A percentile compares a stretch with the other conserved stretches of the same genome.
These are phyloP conservation scores for Saitoella complicata DNA, from an alignment of 805 yeast species.

Conservation along the genomic window DNA sequence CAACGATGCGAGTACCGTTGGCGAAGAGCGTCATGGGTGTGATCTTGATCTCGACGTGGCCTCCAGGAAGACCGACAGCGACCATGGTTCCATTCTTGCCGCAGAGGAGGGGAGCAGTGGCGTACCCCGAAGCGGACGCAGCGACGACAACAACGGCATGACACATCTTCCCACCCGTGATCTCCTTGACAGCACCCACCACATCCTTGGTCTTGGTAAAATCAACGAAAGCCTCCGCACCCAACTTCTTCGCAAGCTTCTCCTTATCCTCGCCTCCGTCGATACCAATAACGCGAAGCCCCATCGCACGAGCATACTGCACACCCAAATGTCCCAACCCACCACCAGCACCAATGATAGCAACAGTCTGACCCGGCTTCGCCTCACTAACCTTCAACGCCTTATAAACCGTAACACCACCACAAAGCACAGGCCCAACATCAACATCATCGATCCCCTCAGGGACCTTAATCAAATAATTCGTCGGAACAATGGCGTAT, in stretches of 20 bases:
- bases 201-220: conserved; percentile 40
- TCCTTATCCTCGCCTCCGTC: conserved; percentile 56
- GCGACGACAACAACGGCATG: conserved; percentile 66
- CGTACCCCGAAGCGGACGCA: conserved; percentile 51
- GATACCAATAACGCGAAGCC: conserved; percentile 51
- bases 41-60: conserved; percentile 63
- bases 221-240: conserved; percentile 50
- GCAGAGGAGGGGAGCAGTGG: conserved; percentile 41
- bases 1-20: conserved; percentile 30
- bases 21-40: conserved; percentile 13
- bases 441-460: conserved; percentile 56
- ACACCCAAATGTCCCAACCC: conserved; percentile 62
- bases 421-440: conserved; percentile 73
- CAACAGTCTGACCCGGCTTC: conserved; percentile 58
- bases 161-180: conserved; percentile 51
- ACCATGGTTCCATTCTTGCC: conserved; percentile 57
- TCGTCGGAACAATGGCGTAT: conserved; percentile 76
- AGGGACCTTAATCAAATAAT: conserved; percentile 72
- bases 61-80: conserved; percentile 64
- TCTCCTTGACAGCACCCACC: conserved; percentile 35
- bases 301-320: conserved; percentile 68
- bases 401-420: conserved; percentile 84
- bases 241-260: conserved; percentile 37
- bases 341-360: conserved; percentile 66
- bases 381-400: conserved; percentile 68